Evolutionary conservation across 208 protist species (phyloP).

Genomic region (Balamuthia mandrillaris): DNA sequence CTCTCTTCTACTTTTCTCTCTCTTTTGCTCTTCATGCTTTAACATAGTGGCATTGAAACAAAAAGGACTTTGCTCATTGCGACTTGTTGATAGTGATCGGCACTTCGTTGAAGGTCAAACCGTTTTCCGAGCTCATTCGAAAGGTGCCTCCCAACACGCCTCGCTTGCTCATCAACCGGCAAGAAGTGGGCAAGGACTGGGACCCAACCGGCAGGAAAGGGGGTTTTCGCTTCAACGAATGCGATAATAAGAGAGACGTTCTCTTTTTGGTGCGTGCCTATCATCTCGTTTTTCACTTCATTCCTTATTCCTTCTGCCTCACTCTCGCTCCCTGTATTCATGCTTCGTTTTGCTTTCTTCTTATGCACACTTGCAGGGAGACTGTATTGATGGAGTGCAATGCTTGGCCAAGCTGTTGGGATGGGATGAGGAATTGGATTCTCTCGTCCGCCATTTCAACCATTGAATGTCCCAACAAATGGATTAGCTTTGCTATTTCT

Average conservation of each 20-base stretch:
- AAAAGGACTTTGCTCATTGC: conserved; percentile 14
- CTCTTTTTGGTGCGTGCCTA: background rate
- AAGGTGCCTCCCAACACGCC: background rate
- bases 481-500: no score
- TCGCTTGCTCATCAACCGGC: background rate
- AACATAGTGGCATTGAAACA: background rate
- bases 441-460: no score
- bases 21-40: no score
- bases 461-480: no score
- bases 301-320: background rate
- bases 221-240: background rate
- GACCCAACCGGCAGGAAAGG: background rate
- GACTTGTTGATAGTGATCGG: conserved; percentile 71
- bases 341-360: no score
- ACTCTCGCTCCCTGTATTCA: background rate
- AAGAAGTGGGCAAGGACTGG: background rate
- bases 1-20: background rate
- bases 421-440: background rate
- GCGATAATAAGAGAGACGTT: conserved; percentile 4
- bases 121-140: conserved; percentile 43
- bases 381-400: background rate
- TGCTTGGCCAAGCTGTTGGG: background rate
- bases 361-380: background rate
- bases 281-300: background rate
- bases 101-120: conserved; percentile 66